Base-by-base conservation (phyloP, 2,329 filamentous ascomycete genomes). In the Colletotrichum camelliae region DNA sequence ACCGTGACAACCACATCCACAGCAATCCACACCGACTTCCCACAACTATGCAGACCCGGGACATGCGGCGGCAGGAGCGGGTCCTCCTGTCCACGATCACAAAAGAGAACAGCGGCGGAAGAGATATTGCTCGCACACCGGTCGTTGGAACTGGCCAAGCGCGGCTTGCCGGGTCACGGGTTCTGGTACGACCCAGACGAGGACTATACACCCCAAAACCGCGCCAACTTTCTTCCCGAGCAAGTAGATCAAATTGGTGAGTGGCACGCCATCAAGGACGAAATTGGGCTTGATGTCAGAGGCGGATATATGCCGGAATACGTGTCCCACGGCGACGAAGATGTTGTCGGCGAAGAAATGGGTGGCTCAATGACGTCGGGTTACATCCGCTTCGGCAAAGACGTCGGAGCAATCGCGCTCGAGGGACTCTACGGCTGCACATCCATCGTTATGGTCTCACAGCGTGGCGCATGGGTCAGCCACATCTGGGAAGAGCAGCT, bases 351-450 rank as follows among this genome's bases (percentile, higher is more conserved):
- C 7, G 29, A 48, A 3, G 31, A 21, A 24, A 27, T 70, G 12
- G 29, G 37, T 15, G 67, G 72, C 29, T 8, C 60, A 10, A 67
- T 24, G 7, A 75, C 72, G 5, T 57, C 67, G 5, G 61, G 39
- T 7, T 31, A 55, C 31, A 27, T 62, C 9, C 60, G 43, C 29
- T 75, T 75, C 62, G 24, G 39, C 18, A 18, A 29, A 21, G 27
- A 60, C 24, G 72, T 75, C 0, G 24, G 24, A 0, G 60, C 67
- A 33, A 31, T 75, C 13, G 72, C 60, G 5, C 15, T 75, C 18
- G 24, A 58, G 31, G 72, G 72, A n/a, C 57, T 75, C 24, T 71
- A 71, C 18, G 72, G 72, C 31, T 75, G 72, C 33, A 71, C 72
- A 15, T 27, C 72, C 5, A 33, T 75, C 15, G 52, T 75, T 9